These are phyloP conservation scores for Aspergillus felis DNA, from an alignment of 2,329 filamentous ascomycete species.

Conservation along the genomic window DNA sequence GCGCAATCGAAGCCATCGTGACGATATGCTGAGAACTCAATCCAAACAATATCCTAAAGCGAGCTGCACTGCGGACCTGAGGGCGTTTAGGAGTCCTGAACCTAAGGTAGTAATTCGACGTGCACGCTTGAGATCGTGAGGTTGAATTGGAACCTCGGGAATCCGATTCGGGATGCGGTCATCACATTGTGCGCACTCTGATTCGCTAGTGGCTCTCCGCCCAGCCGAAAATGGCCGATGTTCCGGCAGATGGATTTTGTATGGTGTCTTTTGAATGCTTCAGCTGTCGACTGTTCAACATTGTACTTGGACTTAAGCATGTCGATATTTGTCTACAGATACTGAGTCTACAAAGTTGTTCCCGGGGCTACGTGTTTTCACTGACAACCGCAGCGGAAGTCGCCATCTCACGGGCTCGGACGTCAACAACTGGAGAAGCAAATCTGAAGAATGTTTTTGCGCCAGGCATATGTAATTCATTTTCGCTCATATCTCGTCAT, in stretches of 20 bases:
- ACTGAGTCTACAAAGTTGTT: background rate
- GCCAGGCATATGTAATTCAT: background rate
- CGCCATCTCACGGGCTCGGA: background rate
- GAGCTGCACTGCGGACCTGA: background rate
- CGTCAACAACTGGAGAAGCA: background rate
- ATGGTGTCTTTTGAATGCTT: background rate
- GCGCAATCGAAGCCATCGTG: conserved; percentile 41
- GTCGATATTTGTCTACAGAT: background rate
- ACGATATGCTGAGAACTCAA: conserved; percentile 4
- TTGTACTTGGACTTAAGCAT: background rate
- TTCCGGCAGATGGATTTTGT: conserved; percentile 12
- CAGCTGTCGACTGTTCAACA: background rate
- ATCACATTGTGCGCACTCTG: conserved; percentile 33
- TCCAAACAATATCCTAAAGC: background rate
- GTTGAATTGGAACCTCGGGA: conserved; percentile 37
- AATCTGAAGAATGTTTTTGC: conserved; percentile 10
- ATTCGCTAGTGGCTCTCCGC: conserved; percentile 33
- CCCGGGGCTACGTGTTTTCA: background rate
- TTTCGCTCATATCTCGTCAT: background rate
- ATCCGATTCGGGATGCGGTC: conserved; percentile 36
- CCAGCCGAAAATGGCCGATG: conserved; percentile 39
- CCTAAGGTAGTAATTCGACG: conserved; percentile 4
- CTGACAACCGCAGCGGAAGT: background rate
- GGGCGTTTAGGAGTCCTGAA: background rate
- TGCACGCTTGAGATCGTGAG: conserved; percentile 16